Evolutionary conservation across 495 filamentous ascomycete genomes (phyloP).

Genomic region (Daldinia childiae): DNA sequence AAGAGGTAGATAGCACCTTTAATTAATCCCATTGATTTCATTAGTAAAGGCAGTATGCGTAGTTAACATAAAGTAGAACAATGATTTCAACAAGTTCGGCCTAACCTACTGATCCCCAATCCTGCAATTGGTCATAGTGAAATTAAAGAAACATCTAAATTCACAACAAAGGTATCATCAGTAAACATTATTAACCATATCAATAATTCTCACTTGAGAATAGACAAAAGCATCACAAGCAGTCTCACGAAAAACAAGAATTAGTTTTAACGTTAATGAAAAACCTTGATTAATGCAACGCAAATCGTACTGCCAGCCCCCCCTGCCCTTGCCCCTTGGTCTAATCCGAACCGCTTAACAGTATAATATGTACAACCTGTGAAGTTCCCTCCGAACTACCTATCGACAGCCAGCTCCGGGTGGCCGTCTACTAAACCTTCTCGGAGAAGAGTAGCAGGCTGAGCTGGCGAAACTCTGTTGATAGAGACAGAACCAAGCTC

Average conservation of each 20-base stretch:
- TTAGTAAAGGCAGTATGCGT: background rate
- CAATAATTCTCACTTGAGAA: background rate
- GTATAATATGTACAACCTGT: slow-evolving; percentile 38
- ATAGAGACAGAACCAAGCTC: slow-evolving; percentile 5
- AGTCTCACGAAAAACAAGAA: background rate
- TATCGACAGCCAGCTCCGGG: slow-evolving; percentile 6
- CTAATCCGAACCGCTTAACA: slow-evolving; percentile 27
- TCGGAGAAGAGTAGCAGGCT: slow-evolving; percentile 10
- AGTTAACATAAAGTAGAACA: background rate
- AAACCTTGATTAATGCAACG: slow-evolving; percentile 40
- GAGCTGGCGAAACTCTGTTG: slow-evolving; percentile 1
- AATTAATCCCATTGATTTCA: background rate
- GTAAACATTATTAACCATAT: background rate
- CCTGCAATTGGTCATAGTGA: background rate
- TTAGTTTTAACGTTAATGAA: background rate
- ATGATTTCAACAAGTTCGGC: background rate
- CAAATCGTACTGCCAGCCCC: slow-evolving; percentile 31
- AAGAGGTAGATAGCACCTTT: background rate
- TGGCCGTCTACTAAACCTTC: slow-evolving; percentile 6
- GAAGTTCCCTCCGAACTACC: slow-evolving; percentile 9
- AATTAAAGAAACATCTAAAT: background rate
- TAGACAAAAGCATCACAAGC: background rate
- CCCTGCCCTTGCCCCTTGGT: slow-evolving; percentile 16
- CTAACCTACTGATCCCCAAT: background rate
- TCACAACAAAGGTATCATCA: background rate